A percentile compares a stretch with the other conserved stretches of the same genome.
phyloP scores from a whole-genome alignment of 2,329 filamentous ascomycete genomes.

The Aspergillus eucalypticola region DNA sequence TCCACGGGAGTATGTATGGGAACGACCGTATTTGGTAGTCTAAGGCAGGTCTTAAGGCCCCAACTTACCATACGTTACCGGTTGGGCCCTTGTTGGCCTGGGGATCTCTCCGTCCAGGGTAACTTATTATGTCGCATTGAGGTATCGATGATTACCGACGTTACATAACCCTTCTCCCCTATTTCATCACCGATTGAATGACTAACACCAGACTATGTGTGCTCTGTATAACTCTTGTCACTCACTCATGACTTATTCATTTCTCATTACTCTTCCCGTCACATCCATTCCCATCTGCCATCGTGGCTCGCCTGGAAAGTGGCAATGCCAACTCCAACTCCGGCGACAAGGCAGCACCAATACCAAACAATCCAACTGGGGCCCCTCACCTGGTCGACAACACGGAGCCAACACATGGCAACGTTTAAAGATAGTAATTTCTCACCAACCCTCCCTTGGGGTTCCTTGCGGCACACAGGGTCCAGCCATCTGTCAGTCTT shows the following conservation, averaged over 20 bases:
- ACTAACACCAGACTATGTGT: too few species aligned
- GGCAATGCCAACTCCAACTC: not conserved
- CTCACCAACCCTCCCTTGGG: not conserved
- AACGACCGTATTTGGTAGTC: not conserved
- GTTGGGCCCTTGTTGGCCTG: not conserved
- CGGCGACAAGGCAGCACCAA: conserved; percentile 1
- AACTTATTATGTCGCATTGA: not conserved
- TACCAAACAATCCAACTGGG: not conserved
- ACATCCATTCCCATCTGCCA: too few species aligned
- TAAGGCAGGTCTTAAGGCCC: not conserved
- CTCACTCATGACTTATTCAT: too few species aligned
- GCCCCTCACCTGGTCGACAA: conserved; percentile 3
- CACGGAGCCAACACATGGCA: conserved; percentile 8
- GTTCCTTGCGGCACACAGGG: conserved; percentile 7
- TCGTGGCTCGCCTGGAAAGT: too few species aligned
- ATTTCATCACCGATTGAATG: not conserved
- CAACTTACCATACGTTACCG: not conserved
- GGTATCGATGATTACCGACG: not conserved
- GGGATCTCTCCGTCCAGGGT: not conserved
- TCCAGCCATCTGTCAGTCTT: conserved; percentile 3
- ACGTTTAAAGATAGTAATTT: conserved; percentile 9
- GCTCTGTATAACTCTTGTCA: too few species aligned
- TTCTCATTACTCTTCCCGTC: too few species aligned
- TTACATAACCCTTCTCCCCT: not conserved
- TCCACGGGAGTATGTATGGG: not conserved